Evolutionary conservation across 1,284 basidiomycete species (phyloP), one percentile per base, ranked within the genome.

Genomic region (Melampsora americana): DNA sequence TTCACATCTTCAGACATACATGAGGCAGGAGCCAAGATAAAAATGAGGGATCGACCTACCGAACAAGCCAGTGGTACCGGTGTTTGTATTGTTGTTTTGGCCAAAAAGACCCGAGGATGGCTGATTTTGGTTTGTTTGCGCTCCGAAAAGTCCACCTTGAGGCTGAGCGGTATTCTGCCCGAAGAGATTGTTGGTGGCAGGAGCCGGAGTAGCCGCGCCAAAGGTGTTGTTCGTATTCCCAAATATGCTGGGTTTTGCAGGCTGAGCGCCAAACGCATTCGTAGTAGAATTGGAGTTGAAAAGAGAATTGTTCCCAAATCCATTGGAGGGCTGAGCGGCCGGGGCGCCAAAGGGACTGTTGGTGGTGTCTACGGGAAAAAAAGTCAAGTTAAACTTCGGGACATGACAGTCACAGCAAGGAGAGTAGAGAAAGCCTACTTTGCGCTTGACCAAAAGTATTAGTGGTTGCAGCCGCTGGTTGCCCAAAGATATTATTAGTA

Each of bases 191-290:
- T 69, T 76, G 28, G 66, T 66, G 50, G 73, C 56, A 53, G 66
- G 73, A 32, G 66, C 46, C 9, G 66, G 39, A 42, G 66, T 26
- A 18, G 39, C 46, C 14, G 66, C 60, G 5, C 73, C 73, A 50
- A 76, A 69, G 30, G 73, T 50, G 66, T 42, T 42, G n/a, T 61
- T 66, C 18, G 73, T 46, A 42, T 46, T 53, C 32, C 73, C 73
- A 69, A 76, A 76, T 14, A 76, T 76, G 16, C 48, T 69, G n/a
- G 73, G 66, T 56, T 76, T 76, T 39, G 73, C 66, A 28, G 73
- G 59, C 61, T 68, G 59, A 9, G 66, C 42, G 0, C 73, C 73
- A 42, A 76, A 76, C 48, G 66, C 65, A 18, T 59, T 69, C 48
- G 66, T 26, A 32, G 59, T 69, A 35, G 66, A 46, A 23, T 66